Evolutionary conservation across 306 rosid genomes (phyloP).

Genomic region (Urtica urens): DNA sequence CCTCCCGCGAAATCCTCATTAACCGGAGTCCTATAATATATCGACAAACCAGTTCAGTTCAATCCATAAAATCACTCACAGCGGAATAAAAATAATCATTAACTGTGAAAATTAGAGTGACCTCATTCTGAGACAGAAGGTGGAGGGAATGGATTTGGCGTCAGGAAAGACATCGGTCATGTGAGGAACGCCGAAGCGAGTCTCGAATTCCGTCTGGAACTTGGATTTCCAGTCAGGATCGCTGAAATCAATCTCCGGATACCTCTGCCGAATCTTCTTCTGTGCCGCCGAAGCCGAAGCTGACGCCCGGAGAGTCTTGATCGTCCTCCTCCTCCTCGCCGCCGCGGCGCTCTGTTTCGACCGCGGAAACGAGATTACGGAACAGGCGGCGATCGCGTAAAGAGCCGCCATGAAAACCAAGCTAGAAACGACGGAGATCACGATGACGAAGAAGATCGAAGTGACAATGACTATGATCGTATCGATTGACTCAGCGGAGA

Average conservation of each 20-base stretch:
- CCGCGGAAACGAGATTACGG: background rate
- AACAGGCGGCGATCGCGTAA: background rate
- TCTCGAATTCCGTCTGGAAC: slow-evolving; percentile 59
- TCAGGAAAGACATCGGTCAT: slow-evolving; percentile 54
- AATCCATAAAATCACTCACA: background rate
- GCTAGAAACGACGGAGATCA: slow-evolving; percentile 7
- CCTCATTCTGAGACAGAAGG: slow-evolving; percentile 97
- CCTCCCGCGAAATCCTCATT: slow-evolving; percentile 45
- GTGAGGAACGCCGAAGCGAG: slow-evolving; percentile 76
- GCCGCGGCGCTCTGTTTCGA: background rate
- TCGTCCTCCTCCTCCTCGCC: background rate
- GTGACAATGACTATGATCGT: background rate
- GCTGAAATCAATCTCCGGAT: slow-evolving; percentile 39
- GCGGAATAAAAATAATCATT: background rate
- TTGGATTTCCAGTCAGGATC: slow-evolving; percentile 84
- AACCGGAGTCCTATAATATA: slow-evolving; percentile 48
- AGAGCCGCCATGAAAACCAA: slow-evolving; percentile 1
- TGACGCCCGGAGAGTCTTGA: background rate
- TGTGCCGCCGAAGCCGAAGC: background rate
- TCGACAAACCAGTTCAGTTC: too few species aligned
- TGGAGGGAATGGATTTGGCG: slow-evolving; percentile 68
- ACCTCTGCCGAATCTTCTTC: slow-evolving; percentile 2
- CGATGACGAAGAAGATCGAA: background rate
- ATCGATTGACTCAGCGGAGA: background rate
- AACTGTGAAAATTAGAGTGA: slow-evolving; percentile 3